These are phyloP conservation scores for Linum trigynum DNA, from an alignment of 345 rosid species.

Conservation along the genomic window DNA sequence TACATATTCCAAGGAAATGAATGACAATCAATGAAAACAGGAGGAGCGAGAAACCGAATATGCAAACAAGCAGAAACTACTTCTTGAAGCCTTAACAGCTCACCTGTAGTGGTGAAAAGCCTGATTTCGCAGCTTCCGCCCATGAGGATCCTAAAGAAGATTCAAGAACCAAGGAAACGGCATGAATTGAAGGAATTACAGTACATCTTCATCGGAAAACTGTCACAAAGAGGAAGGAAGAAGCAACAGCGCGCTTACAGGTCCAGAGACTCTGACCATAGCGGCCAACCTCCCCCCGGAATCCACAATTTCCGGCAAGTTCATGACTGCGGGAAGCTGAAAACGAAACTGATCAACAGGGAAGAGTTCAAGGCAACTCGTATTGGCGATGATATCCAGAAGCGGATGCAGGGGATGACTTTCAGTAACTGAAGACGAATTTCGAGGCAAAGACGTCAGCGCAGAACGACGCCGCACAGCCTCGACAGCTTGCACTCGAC, in stretches of 20 bases:
- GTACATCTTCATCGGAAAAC: not conserved
- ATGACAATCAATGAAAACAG: not conserved
- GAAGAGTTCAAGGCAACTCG: not conserved
- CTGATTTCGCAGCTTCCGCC: slow-evolving; percentile 82
- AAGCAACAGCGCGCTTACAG: slow-evolving; percentile 44
- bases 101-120: slow-evolving; percentile 85
- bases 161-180: not conserved
- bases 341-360: not conserved
- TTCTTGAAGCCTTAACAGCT: slow-evolving; percentile 13
- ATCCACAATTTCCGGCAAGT: slow-evolving; percentile 39
- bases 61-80: not conserved
- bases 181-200: not conserved
- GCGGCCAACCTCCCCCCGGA: slow-evolving; percentile 50
- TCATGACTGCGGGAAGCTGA: slow-evolving; percentile 30
- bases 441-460: too few relatives aligned
- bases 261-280: slow-evolving; percentile 77
- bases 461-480: too few relatives aligned
- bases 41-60: not conserved
- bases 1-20: slow-evolving; percentile 16
- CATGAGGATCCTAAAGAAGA: slow-evolving; percentile 66
- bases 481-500: too few relatives aligned
- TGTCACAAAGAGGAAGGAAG: not conserved
- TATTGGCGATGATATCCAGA: too few relatives aligned
- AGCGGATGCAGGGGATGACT: too few relatives aligned
- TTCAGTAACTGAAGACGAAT: too few relatives aligned